phyloP scores from a whole-genome alignment of 2,329 filamentous ascomycete species.

The Shiraia bambusicola region DNA sequence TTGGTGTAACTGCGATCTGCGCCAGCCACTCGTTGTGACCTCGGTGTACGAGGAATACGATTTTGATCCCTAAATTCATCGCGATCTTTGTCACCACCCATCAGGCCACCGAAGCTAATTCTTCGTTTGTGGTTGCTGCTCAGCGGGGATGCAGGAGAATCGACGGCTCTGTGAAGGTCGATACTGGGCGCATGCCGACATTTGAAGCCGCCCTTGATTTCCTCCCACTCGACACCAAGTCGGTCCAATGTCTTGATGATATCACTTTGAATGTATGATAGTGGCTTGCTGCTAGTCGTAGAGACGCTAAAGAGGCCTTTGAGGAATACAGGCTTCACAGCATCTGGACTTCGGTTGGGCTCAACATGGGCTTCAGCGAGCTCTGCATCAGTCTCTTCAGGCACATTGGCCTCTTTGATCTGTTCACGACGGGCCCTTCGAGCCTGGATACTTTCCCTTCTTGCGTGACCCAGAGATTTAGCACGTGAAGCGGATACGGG shows the following conservation, averaged over 20 bases:
- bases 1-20: slow-evolving; percentile 77
- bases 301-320: slow-evolving; percentile 97
- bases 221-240: slow-evolving; percentile 84
- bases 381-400: slow-evolving; percentile 88
- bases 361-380: slow-evolving; percentile 56
- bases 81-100: slow-evolving; percentile 55
- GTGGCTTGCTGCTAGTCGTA: slow-evolving; percentile 89
- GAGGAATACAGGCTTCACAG: slow-evolving; percentile 90
- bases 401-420: slow-evolving; percentile 72
- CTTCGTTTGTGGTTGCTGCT: slow-evolving; percentile 64
- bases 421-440: slow-evolving; percentile 74
- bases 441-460: slow-evolving; percentile 89
- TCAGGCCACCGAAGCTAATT: slow-evolving; percentile 79
- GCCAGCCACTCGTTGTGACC: slow-evolving; percentile 48
- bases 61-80: slow-evolving; percentile 70
- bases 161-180: slow-evolving; percentile 72
- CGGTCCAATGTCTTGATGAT: slow-evolving; percentile 87
- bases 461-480: slow-evolving; percentile 85
- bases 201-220: slow-evolving; percentile 91
- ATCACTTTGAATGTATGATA: slow-evolving; percentile 81
- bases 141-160: slow-evolving; percentile 48
- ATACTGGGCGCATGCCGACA: slow-evolving; percentile 90
- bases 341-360: slow-evolving; percentile 65
- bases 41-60: slow-evolving; percentile 53
- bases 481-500: slow-evolving; percentile 56